These are phyloP conservation scores for Strobilomyces confusus DNA, from an alignment of 768 basidiomycete species.

Conservation along the genomic window DNA sequence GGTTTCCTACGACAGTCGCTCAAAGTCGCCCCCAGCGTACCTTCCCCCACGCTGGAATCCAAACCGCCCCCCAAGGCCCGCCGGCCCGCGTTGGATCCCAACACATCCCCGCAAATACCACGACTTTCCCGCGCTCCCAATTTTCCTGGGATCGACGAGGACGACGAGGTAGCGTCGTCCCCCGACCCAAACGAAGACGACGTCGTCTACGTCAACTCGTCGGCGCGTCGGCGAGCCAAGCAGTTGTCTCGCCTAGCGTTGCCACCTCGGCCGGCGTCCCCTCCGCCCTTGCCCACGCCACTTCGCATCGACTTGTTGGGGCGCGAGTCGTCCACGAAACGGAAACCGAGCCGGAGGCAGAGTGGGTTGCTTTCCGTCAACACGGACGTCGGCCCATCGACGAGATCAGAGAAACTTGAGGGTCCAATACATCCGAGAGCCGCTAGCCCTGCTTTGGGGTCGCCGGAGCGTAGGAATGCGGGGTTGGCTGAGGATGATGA, in stretches of 20 bases:
- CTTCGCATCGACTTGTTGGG: slow-evolving; percentile 34
- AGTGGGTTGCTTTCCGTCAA: slow-evolving; percentile 54
- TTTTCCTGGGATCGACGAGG: slow-evolving; percentile 63
- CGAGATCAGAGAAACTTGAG: slow-evolving; percentile 27
- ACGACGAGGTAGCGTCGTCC: slow-evolving; percentile 52
- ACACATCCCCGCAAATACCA: slow-evolving; percentile 45
- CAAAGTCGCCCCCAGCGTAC: slow-evolving; percentile 35
- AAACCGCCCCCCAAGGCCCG: slow-evolving; percentile 50
- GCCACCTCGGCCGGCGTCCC: slow-evolving; percentile 41
- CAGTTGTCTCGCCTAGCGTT: slow-evolving; percentile 46
- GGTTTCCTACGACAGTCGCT: slow-evolving; percentile 60
- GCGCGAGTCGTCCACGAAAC: slow-evolving; percentile 29
- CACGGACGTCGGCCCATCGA: slow-evolving; percentile 25
- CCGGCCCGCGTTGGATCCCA: slow-evolving; percentile 41
- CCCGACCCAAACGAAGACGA: slow-evolving; percentile 41
- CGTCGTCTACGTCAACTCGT: slow-evolving; percentile 35
- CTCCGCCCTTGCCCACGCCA: slow-evolving; percentile 34
- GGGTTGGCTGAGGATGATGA: slow-evolving; percentile 56
- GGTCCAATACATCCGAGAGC: slow-evolving; percentile 47
- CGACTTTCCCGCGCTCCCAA: slow-evolving; percentile 65
- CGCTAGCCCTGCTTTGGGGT: slow-evolving; percentile 66
- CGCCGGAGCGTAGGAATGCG: slow-evolving; percentile 51
- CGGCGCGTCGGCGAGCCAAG: slow-evolving; percentile 41
- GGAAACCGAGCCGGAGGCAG: slow-evolving; percentile 33
- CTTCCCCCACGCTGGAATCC: slow-evolving; percentile 35